Evolutionary conservation across 2,329 filamentous ascomycete genomes (phyloP), one percentile per base, ranked within the genome.

Genomic region (Hymenoscyphus fraxineus): DNA sequence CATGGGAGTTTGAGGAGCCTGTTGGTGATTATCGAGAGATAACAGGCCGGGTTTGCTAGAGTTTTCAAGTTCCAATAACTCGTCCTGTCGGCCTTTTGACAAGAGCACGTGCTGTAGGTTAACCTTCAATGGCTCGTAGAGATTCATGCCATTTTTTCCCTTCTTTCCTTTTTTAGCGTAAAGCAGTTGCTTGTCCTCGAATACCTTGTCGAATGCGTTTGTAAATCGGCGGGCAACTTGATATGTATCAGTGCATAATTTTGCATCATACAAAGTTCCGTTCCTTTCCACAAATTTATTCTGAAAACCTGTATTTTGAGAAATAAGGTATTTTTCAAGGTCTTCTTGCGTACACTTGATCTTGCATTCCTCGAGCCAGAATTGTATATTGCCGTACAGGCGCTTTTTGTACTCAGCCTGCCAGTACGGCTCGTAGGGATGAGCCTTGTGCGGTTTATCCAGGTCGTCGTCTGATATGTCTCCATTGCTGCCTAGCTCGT

Each of bases 21-120:
- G 32, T 5, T 31, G 6, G 32, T 38, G 19, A 6, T 56, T 22
- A 31, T 65, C 64, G 22, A 65, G 44, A 40, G 59, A 64, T 41
- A 39, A 58, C 35, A 58, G 60, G 32, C 19, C 58, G 27, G 60
- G 12, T 10, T 63, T 59, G 5, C 19, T 38, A 10, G 58, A 59
- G 19, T 32, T 22, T 51, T 70, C 69, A 12, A 68, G 40, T 51
- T 71, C 69, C 9, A 68, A 40, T 60, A 73, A 61, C n/a, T 73
- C 69, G 22, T 71, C 69, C 16, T 71, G n/a, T 15, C 66, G 64
- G 1, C 64, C 61, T 9, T 63, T 54, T 15, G 71, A 61, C 15
- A 72, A 62, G 13, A 73, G 44, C 4, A 72, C 66, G 44, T 69
- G 61, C 6, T 59, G 58, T n/a, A 73, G 15, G 16, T 54, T 9